Conservation (phyloP, 2,329 filamentous ascomycete genomes). For the Fusarium pseudograminearum region DNA sequence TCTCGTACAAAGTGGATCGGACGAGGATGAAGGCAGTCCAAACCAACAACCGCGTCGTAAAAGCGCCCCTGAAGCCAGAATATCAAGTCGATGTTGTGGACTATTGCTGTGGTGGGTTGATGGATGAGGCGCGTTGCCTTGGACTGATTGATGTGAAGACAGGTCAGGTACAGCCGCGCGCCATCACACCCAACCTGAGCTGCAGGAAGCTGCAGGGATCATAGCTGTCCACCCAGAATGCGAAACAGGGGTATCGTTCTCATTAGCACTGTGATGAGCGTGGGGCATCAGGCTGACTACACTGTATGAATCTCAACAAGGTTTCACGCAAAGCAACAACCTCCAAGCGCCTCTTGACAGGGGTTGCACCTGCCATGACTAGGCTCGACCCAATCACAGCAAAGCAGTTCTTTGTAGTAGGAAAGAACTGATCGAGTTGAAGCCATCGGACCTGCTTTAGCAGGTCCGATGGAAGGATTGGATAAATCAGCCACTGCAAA, state of each 20-base stretch:
- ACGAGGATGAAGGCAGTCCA: conserved; percentile 21
- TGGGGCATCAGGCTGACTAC: background rate
- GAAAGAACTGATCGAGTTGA: conserved; percentile 36
- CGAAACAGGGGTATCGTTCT: conserved; percentile 10
- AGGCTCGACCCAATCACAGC: conserved; percentile 27
- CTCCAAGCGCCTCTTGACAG: conserved; percentile 39
- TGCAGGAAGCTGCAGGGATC: conserved; percentile 37
- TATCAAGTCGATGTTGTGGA: conserved; percentile 23
- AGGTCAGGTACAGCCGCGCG: conserved; percentile 45
- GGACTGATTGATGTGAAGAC: conserved; percentile 26
- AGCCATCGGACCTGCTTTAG: conserved; percentile 41
- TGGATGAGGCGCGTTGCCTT: conserved; percentile 37
- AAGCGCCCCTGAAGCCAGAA: conserved; percentile 26
- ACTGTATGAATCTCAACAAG: conserved; percentile 25
- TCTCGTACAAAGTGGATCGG: conserved; percentile 35
- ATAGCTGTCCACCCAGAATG: conserved; percentile 35
- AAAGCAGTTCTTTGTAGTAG: conserved; percentile 31
- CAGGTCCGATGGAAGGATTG: conserved; percentile 32
- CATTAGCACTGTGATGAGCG: conserved; percentile 35
- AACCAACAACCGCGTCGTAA: conserved; percentile 25
- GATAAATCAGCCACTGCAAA: conserved; percentile 26
- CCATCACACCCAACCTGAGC: conserved; percentile 36
- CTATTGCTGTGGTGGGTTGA: conserved; percentile 37
- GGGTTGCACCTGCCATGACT: conserved; percentile 27
- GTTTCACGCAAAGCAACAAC: conserved; percentile 13